Conservation (phyloP, 2,329 filamentous ascomycete species). For the Penicillium sp. region DNA sequence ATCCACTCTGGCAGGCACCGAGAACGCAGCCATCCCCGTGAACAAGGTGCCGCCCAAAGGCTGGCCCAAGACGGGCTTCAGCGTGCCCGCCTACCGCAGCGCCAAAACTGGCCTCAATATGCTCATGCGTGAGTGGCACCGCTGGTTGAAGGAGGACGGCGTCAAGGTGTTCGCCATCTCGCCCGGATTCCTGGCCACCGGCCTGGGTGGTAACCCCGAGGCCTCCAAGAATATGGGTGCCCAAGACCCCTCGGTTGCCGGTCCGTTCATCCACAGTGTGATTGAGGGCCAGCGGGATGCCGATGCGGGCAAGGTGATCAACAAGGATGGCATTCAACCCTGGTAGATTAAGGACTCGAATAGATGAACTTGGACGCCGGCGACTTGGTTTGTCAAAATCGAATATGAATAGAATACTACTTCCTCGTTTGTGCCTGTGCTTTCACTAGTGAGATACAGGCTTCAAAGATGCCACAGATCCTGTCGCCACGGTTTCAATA, state of each 20-base stretch:
- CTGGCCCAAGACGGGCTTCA: conserved; percentile 42
- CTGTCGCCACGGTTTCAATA: too few relatives aligned
- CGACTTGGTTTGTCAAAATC: too few relatives aligned
- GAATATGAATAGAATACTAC: too few relatives aligned
- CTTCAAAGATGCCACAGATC: too few relatives aligned
- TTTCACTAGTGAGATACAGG: too few relatives aligned
- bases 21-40: background rate
- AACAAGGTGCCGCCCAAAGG: conserved; percentile 27
- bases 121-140: conserved; percentile 49
- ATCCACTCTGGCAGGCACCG: conserved; percentile 32
- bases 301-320: conserved; percentile 42
- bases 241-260: conserved; percentile 39
- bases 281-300: conserved; percentile 44
- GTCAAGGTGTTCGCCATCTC: conserved; percentile 51
- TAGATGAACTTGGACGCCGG: too few relatives aligned
- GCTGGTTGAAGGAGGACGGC: conserved; percentile 48
- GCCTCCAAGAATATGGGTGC: conserved; percentile 17
- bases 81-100: conserved; percentile 37
- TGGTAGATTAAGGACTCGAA: too few relatives aligned
- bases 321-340: conserved; percentile 17
- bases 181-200: conserved; percentile 52
- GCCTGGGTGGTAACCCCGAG: conserved; percentile 38
- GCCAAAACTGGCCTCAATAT: conserved; percentile 50
- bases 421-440: too few relatives aligned
- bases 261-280: conserved; percentile 40